Percentiles rank a stretch among this genome's conserved stretches.
phyloP scores from a whole-genome alignment of 2,329 filamentous ascomycete species.

The Colletotrichum navitas region DNA sequence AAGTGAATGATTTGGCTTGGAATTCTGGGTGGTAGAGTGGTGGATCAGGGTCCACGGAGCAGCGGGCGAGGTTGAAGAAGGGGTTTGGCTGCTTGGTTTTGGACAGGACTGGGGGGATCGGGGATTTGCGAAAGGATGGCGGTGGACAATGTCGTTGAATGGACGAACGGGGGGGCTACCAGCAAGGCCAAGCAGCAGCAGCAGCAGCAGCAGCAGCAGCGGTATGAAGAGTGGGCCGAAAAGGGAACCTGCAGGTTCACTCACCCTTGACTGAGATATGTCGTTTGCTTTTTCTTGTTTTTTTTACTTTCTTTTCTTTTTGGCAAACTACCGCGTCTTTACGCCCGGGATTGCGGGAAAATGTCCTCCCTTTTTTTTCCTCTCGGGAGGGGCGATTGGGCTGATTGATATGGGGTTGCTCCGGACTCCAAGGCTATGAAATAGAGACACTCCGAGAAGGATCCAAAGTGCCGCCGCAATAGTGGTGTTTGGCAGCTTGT shows the following conservation, averaged over 20 bases:
- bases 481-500: constrained; percentile 16
- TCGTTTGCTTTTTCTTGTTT: not conserved
- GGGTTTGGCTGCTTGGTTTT: constrained; percentile 37
- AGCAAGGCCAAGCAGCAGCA: constrained; percentile 14
- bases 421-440: constrained; percentile 12
- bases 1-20: constrained; percentile 36
- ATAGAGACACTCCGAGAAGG: not conserved
- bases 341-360: not conserved
- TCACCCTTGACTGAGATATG: constrained; percentile 6
- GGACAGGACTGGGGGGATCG: constrained; percentile 20
- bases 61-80: constrained; percentile 25
- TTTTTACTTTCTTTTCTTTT: constrained; percentile 24
- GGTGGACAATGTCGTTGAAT: constrained; percentile 31
- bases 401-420: constrained; percentile 8
- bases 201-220: constrained; percentile 12
- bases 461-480: constrained; percentile 3
- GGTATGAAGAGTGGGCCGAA: constrained; percentile 31
- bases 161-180: constrained; percentile 18
- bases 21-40: constrained; percentile 33
- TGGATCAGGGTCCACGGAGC: constrained; percentile 40
- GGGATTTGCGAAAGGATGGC: constrained; percentile 13
- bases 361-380: not conserved
- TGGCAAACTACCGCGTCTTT: constrained; percentile 4
- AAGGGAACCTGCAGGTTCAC: constrained; percentile 35
- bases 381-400: not conserved